Conservation (phyloP, 2,329 filamentous ascomycete species). For the Aspergillus chevalieri region DNA sequence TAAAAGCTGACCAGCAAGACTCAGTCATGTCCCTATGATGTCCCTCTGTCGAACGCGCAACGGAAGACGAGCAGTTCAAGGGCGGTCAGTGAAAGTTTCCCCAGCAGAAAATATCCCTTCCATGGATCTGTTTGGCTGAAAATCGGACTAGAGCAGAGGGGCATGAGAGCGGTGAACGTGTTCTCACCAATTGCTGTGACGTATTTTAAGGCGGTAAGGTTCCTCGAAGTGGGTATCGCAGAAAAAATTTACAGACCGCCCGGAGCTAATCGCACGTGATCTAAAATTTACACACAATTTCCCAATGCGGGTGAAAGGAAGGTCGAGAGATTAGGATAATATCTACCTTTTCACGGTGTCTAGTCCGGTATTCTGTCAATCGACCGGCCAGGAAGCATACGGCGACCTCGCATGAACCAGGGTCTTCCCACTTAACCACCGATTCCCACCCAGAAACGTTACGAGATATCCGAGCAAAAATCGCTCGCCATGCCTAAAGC, state of each 20-base stretch:
- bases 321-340: neutral
- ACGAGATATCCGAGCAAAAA: neutral
- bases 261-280: constrained; percentile 30
- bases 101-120: constrained; percentile 9
- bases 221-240: neutral
- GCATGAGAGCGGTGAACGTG: constrained; percentile 2
- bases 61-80: neutral
- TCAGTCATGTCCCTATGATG: too few species aligned
- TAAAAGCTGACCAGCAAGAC: too few species aligned
- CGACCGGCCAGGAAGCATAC: too few species aligned
- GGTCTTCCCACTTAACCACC: neutral
- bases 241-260: constrained; percentile 16
- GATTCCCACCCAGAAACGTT: neutral
- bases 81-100: constrained; percentile 5
- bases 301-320: neutral
- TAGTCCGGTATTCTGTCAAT: too few species aligned
- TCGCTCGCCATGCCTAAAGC: constrained; percentile 68
- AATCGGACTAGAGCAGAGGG: neutral
- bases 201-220: constrained; percentile 9
- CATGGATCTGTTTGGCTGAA: neutral
- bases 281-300: constrained; percentile 29
- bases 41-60: neutral
- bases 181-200: neutral
- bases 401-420: neutral
- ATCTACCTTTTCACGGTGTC: neutral